A percentile compares a stretch with the other conserved stretches of the same genome.
phyloP scores from a whole-genome alignment of 2,329 filamentous ascomycete species.

The Nemania sp. region DNA sequence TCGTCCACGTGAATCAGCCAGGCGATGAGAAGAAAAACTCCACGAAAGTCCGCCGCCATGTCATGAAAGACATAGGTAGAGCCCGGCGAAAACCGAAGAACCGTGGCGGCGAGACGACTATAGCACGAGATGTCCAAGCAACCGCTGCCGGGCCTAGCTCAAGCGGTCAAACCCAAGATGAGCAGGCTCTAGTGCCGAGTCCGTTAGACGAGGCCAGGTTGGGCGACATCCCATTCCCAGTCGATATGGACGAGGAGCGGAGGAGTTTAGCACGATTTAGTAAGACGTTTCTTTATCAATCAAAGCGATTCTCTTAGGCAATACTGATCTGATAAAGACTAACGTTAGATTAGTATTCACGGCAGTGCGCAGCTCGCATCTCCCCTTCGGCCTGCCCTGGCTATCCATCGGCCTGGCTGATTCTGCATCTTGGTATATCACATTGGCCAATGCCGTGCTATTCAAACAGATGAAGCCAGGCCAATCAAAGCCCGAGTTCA shows the following conservation, averaged over 20 bases:
- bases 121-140: slow-evolving; percentile 9
- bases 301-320: neutral
- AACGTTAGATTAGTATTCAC: slow-evolving; percentile 39
- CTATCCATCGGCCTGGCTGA: slow-evolving; percentile 46
- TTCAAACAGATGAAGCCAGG: slow-evolving; percentile 36
- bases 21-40: slow-evolving; percentile 47
- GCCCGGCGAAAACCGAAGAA: slow-evolving; percentile 45
- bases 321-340: neutral
- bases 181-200: slow-evolving; percentile 27
- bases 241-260: slow-evolving; percentile 46
- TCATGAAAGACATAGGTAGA: slow-evolving; percentile 51
- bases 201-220: slow-evolving; percentile 39
- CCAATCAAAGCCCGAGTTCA: slow-evolving; percentile 37
- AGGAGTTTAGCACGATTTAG: slow-evolving; percentile 41
- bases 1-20: slow-evolving; percentile 46
- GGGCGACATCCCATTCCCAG: slow-evolving; percentile 40
- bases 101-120: slow-evolving; percentile 26
- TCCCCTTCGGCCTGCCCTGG: slow-evolving; percentile 47
- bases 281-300: slow-evolving; percentile 31
- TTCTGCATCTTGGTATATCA: slow-evolving; percentile 47
- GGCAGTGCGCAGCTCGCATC: slow-evolving; percentile 39
- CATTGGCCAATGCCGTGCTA: slow-evolving; percentile 46
- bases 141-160: neutral
- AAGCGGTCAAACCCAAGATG: neutral
- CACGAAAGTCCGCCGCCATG: slow-evolving; percentile 48